These are phyloP conservation scores for Didymellaceae sp. DNA, from an alignment of 2,329 filamentous ascomycete species.

Conservation along the genomic window DNA sequence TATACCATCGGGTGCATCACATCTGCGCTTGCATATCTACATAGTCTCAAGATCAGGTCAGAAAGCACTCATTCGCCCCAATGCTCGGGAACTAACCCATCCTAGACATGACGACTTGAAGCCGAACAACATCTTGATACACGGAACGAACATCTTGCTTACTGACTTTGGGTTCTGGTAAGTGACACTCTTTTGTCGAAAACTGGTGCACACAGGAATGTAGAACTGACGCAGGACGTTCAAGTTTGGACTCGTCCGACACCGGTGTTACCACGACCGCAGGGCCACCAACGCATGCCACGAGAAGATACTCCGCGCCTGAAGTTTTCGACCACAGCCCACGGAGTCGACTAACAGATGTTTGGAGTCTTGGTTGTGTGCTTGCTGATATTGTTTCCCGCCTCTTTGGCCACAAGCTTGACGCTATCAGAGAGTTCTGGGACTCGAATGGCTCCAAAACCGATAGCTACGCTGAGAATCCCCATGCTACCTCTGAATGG, in stretches of 20 bases:
- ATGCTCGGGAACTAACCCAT: not conserved
- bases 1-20: constrained; percentile 16
- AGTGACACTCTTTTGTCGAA: not conserved
- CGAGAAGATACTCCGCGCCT: constrained; percentile 26
- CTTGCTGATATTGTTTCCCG: constrained; percentile 25
- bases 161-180: constrained; percentile 30
- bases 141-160: constrained; percentile 22
- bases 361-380: constrained; percentile 26
- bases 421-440: constrained; percentile 14
- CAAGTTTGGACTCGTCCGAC: constrained; percentile 28
- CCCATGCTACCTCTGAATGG: constrained; percentile 9
- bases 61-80: not conserved
- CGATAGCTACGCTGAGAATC: constrained; percentile 24
- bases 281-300: constrained; percentile 17
- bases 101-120: constrained; percentile 29
- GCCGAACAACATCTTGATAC: constrained; percentile 28
- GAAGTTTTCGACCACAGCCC: constrained; percentile 18
- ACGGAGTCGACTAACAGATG: constrained; percentile 24
- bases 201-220: not conserved
- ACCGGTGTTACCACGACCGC: constrained; percentile 20
- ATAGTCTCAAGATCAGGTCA: not conserved
- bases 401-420: constrained; percentile 4
- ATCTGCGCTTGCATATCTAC: constrained; percentile 4
- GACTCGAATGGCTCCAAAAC: constrained; percentile 14
- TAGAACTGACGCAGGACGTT: not conserved